Base-by-base conservation (phyloP, 2,329 filamentous ascomycete genomes). In the Colletotrichum acutatum region DNA sequence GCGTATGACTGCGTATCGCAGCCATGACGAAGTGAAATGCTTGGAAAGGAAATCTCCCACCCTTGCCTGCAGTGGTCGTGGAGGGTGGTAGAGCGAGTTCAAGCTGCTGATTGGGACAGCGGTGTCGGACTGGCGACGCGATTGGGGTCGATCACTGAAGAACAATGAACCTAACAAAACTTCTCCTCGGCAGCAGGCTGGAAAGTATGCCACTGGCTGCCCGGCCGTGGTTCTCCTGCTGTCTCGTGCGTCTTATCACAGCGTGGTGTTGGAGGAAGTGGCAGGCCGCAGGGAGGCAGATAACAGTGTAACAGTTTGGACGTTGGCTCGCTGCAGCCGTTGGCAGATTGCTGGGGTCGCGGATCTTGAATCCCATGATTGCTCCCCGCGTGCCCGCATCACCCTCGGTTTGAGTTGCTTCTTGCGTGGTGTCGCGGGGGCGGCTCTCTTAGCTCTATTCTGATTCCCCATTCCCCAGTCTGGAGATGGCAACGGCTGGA, bases 371-470 rank as follows among this genome's bases (percentile, higher is more conserved):
- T 54, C 37, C 42, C 65, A 64, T 58, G 42, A 68, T 53, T 9
- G 22, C 60, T 64, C 70, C 70, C 70, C 70, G 65, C 70, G 70
- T 58, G 70, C 69, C 69, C 65, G 69, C 65, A 63, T 54, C 54
- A n/a, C 56, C 32, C 60, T 32, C 24, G 28, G 54, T 37, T 64
- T 60, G 32, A 65, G 46, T 70, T 58, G 66, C 53, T 60, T 61
- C 30, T 56, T 52, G 28, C 19, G 58, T 42, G 32, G 54, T 49
- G 52, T 65, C 60, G 60, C 66, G 70, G 70, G 54, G 69, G 54
- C 46, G 66, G 60, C 56, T 70, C 53, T 60, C 42, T 56, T 70
- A 65, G 70, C 66, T 64, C 56, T 34, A 49, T 70, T 54, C 60
- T 54, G 59, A 56, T 9, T 70, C 60, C 60, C 60, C 66, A 56